A percentile compares a stretch with the other conserved stretches of the same genome.
Evolutionary conservation across 345 rosid species (phyloP).

Genomic region (Salix arbutifolia): DNA sequence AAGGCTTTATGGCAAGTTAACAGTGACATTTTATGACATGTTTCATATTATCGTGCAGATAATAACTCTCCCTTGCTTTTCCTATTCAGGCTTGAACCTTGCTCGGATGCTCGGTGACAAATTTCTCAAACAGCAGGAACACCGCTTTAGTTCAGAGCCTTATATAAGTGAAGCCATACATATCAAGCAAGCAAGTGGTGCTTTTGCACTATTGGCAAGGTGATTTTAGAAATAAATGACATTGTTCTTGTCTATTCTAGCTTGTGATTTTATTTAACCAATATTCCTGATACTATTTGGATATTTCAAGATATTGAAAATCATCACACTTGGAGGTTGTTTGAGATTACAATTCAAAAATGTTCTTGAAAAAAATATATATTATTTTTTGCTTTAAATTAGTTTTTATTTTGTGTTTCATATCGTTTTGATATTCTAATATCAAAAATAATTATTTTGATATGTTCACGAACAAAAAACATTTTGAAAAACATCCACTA

Average conservation of each 20-base stretch:
- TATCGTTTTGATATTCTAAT: no score
- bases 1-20: constrained; percentile 60
- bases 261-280: background rate
- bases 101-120: constrained; percentile 98
- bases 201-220: constrained; percentile 86
- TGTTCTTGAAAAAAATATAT: no score
- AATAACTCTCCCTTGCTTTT: background rate
- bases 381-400: no score
- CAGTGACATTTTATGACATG: background rate
- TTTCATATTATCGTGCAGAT: background rate
- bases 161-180: constrained; percentile 66
- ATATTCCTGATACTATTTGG: background rate
- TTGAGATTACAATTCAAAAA: no score
- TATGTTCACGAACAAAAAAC: no score
- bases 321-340: no score
- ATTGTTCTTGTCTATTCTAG: background rate
- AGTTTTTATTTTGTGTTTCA: no score
- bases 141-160: constrained; percentile 82
- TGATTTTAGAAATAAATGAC: constrained; percentile 15
- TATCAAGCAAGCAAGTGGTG: constrained; percentile 48
- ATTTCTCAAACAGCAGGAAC: constrained; percentile 83
- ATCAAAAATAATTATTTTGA: no score
- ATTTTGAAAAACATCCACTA: no score
- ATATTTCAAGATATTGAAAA: background rate
- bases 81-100: constrained; percentile 70